Conservation (phyloP, 345 rosid species). For the Citrus medica region DNA sequence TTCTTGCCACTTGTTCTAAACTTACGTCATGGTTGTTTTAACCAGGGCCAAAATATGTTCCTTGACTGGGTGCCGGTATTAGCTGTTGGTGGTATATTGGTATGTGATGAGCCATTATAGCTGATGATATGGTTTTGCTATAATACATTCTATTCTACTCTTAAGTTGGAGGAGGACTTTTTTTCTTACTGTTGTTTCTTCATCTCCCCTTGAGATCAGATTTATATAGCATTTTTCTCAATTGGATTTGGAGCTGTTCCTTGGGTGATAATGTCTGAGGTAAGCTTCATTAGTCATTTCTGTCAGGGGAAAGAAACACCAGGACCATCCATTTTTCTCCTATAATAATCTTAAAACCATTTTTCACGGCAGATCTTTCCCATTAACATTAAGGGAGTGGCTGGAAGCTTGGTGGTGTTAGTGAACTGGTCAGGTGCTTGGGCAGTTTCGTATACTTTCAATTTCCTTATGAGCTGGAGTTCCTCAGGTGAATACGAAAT, state of each 20-base stretch:
- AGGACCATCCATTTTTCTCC: background rate
- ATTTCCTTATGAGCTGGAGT: conserved; percentile 83
- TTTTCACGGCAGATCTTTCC: conserved; percentile 68
- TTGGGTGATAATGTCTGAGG: conserved; percentile 98
- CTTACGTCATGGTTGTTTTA: conserved; percentile 1
- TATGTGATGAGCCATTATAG: conserved; percentile 18
- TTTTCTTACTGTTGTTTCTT: background rate
- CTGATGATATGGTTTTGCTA: background rate
- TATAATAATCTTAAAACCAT: background rate
- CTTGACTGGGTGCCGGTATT: conserved; percentile 64
- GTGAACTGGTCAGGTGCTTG: conserved; percentile 96
- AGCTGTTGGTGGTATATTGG: conserved; percentile 77
- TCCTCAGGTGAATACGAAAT: conserved; percentile 43
- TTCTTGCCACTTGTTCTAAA: conserved; percentile 1
- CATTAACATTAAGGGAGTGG: conserved; percentile 76
- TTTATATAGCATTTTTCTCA: conserved; percentile 63
- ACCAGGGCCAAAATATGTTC: conserved; percentile 53
- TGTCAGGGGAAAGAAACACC: background rate
- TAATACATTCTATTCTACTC: background rate
- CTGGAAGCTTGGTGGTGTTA: conserved; percentile 86
- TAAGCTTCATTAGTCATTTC: conserved; percentile 15
- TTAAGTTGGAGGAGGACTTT: background rate
- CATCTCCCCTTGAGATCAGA: conserved; percentile 29
- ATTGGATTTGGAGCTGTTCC: conserved; percentile 96
- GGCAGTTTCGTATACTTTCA: conserved; percentile 84